Evolutionary conservation across 495 filamentous ascomycete genomes (phyloP).

Genomic region (Amphirosellinia nigrospora): DNA sequence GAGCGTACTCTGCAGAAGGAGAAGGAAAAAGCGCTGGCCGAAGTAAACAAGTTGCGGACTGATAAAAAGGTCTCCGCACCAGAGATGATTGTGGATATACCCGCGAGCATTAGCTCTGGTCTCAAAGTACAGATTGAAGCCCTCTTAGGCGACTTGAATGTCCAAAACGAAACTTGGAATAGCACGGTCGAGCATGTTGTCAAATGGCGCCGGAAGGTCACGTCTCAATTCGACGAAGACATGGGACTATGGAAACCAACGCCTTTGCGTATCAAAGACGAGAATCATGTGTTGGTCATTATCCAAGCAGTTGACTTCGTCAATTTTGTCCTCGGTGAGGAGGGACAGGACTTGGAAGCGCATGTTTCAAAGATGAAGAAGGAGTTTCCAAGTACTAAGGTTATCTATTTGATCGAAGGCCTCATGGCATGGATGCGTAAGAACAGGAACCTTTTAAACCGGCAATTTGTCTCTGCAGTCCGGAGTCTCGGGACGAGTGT

Average conservation of each 20-base stretch:
- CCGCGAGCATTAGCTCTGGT: constrained; percentile 58
- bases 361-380: constrained; percentile 65
- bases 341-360: constrained; percentile 59
- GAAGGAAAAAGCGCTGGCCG: constrained; percentile 68
- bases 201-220: constrained; percentile 76
- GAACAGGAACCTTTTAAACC: constrained; percentile 69
- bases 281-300: constrained; percentile 72
- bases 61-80: constrained; percentile 77
- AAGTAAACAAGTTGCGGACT: constrained; percentile 76
- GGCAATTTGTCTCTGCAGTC: constrained; percentile 70
- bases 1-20: constrained; percentile 70
- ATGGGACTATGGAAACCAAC: constrained; percentile 72
- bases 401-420: constrained; percentile 82
- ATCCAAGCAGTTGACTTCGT: constrained; percentile 73
- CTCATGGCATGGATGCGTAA: constrained; percentile 70
- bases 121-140: constrained; percentile 65
- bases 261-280: constrained; percentile 59
- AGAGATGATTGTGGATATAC: constrained; percentile 87
- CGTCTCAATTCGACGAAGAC: constrained; percentile 65
- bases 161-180: constrained; percentile 49
- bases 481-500: constrained; percentile 53
- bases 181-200: constrained; percentile 65
- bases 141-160: constrained; percentile 51
- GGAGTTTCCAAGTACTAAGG: constrained; percentile 57
- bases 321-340: constrained; percentile 58